Evolutionary conservation across 805 yeast genomes (phyloP), one percentile per base, ranked within the genome.

Genomic region (Candida chauliodis): DNA sequence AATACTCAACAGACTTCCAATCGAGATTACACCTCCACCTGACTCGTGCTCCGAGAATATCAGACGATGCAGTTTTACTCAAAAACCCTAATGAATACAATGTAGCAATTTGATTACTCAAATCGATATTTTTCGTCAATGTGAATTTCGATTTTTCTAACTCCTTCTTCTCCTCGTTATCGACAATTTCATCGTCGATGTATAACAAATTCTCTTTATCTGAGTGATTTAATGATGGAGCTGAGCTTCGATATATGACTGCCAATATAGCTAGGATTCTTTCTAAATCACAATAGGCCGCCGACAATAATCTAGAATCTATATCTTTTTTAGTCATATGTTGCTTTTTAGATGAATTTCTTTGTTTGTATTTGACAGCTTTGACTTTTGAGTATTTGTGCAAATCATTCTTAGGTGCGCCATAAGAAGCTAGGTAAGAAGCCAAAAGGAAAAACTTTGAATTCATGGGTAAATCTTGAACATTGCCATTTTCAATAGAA

Each of bases 371-470:
- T 30, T 61, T 61, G 19, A 54, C 49, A 11, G 60, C 53, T 38
- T 62, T 62, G 30, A 83, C 64, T 43, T 72, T 78, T 22, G 96
- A 82, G 51, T 86, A 90, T 37, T 76, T 65, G 36, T 78, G 74
- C 50, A 79, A 63, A 57, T 89, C 97, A 51, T 73, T 74, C 43
- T 77, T 75, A 2, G 82, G 79, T 21, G 82, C 84, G 40, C 79
- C 76, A 52, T 76, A 84, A 0, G 96, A 87, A 1, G 95, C 95
- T 34, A 89, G 61, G 55, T 84, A 90, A 1, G 95, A 81, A 1
- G 96, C 87, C 22, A 88, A 73, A 11, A 89, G 59, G n/a, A 90
- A 59, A 52, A 75, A 86, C 52, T 85, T 84, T 2, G 91, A 74
- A 35, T 76, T 71, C 7, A 52, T 54, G 0, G 90, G 78, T 29